Base-by-base conservation (phyloP, 2,329 filamentous ascomycete genomes). In the Aaosphaeria pasadenensis region DNA sequence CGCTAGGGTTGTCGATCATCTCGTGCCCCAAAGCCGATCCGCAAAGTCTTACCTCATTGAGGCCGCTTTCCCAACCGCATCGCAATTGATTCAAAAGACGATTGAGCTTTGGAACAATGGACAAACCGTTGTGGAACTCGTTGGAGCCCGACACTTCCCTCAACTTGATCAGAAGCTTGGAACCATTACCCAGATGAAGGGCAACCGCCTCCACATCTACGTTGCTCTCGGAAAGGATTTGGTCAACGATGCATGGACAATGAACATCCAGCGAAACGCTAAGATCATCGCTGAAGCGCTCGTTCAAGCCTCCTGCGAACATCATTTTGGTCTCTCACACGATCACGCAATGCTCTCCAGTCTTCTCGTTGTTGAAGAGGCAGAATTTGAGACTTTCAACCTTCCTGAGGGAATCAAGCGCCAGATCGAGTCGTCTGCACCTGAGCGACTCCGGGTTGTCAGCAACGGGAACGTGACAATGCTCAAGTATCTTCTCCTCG, bases 401-500 rank as follows among this genome's bases (percentile, higher is more conserved):
- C 40, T 55, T 30, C 42, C 53, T 42, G 54, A 56, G 42, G 30
- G 43, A 11, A 30, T 51, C 29, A 55, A 51, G 13, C 17, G 40
- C 6, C 47, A 45, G 11, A 62, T 30, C 59, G 64, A 40, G 32
- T 17, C 39, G 7, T 52, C 49, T 6, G 42, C 43, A 6, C 7
- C 36, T 28, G 39, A 51, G 24, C 29, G 46, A 13, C 39, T 39
- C 29, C 39, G n/a, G 7, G 42, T 53, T 30, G 33, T 46, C 7
- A 13, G 7, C 11, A 41, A 31, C 33, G 39, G 67, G 13, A 70
- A 68, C 48, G 67, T 63, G 54, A 69, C 75, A 33, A 57, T 75
- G 5, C 62, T 79, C 7, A 62, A 67, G 36, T 70, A 74, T 49
- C 60, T 76, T 13, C 73, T 72, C 35, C 59, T 78, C 28, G 74